Evolutionary conservation across 441 rosid genomes (phyloP), one percentile per base, ranked within the genome.

Genomic region (Aquilaria agallochum): DNA sequence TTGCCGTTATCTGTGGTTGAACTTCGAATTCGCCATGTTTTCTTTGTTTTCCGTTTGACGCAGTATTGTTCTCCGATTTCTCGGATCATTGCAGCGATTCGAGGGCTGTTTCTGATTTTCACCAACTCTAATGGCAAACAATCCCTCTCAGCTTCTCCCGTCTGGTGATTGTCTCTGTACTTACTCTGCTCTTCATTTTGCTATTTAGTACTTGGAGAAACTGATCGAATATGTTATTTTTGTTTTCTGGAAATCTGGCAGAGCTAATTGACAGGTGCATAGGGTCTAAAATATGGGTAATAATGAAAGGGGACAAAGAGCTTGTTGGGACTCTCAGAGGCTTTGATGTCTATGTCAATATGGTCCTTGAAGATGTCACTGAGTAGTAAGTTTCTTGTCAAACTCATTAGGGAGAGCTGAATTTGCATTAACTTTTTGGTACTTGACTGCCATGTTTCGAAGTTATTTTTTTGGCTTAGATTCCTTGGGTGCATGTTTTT

Each of bases 231-330:
- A 69, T 69, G 49, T 52, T 32, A 30, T 36, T 59, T 15, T 59
- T 33, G 12, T 2, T 2, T 33, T 56, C 56, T 15, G 20, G 20
- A 15, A 34, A 34, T 4, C 50, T 31, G 64, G 86, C 89, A 90
- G 97, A 94, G 90, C 72, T 91, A 53, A 94, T 94, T 31, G 98
- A 94, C 72, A 79, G 94, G 72, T 94, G 98, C 78, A 79, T 90
- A 60, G 98, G 97, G 30, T 94, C 95, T 14, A 93, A 84, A 79
- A 90, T 94, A 59, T 84, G 96, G 98, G 96, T 94, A 56, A 89
- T 94, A 52, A 89, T 94, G 99, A 91, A 91, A 79, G 99, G 99
- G 59, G 99, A 94, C 76, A 91, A 94, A 78, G 99, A 94, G 82
- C 97, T 94, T 13, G 97, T 91, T 0, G 96, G 97, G 42, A 86